Base-by-base conservation (phyloP, 768 basidiomycete genomes). In the Brasilioporus rufonigricans region DNA sequence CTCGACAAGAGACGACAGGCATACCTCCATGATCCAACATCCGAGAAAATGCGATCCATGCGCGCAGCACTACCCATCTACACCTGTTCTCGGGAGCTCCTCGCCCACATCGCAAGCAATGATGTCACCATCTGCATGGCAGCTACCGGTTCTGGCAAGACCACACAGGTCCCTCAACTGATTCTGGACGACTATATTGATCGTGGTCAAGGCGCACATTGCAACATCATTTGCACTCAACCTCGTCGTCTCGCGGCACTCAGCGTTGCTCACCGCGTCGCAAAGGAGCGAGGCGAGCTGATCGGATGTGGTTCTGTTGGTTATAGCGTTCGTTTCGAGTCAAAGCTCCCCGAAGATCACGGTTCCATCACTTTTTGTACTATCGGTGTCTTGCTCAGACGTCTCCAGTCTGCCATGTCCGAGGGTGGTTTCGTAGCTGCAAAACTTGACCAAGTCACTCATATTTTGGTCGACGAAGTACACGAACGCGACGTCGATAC, bases 401-500 rank as follows among this genome's bases (percentile, higher is more conserved):
- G 87, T 53, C 81, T 97, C 70, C 95, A 97, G 71, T 79, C 82
- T 3, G 83, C 86, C 16, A 76, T 93, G 53, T 70, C 82, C 41
- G 76, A 75, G 46, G 73, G 74, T 21, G 68, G 66, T 29, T 48
- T 62, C 26, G 52, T 32, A 5, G 74, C 72, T 33, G 57, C 73
- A 32, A 66, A 56, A 65, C 73, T 96, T 55, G 93, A 95, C 61
- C 77, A 84, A 49, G 79, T 96, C 48, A 92, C 93, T 10, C 95
- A 97, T 68, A 83, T 98, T 54, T 72, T 97, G 43, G 92, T 98
- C 26, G 95, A 98, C 68, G 94, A 98, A 73, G 94, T 93, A 4
- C 95, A 98, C 69, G 95, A 97, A 72, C 87, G 95, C 27, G 93
- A 96, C 61, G 83, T 96, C 55, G 93, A 97, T 65, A 95, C 92